These are phyloP conservation scores for Mortierella sp. DNA, from an alignment of 371 early-diverging fungal species.

Conservation along the genomic window DNA sequence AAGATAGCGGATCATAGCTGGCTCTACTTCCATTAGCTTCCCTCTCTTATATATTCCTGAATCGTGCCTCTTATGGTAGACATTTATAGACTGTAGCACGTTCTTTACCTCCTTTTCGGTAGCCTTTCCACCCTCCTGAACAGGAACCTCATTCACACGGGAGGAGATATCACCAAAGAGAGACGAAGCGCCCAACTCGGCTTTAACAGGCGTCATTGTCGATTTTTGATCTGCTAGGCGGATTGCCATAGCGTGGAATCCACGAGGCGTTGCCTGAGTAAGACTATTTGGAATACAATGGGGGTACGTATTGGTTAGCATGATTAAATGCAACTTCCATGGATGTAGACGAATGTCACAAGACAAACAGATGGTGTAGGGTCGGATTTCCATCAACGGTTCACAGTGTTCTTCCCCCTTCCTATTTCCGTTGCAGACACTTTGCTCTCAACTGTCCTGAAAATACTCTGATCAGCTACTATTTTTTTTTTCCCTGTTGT, in stretches of 20 bases:
- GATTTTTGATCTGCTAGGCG: slow-evolving; percentile 41
- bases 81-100: not conserved
- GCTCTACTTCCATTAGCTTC: not conserved
- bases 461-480: not conserved
- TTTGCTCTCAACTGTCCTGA: not conserved
- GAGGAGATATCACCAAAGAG: slow-evolving; percentile 66
- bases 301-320: not conserved
- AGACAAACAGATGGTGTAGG: no score
- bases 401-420: no score
- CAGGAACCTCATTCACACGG: slow-evolving; percentile 58
- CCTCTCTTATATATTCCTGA: not conserved
- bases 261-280: slow-evolving; percentile 36
- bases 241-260: slow-evolving; percentile 41
- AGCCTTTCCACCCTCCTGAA: slow-evolving; percentile 56
- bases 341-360: no score
- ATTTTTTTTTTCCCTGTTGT: not conserved
- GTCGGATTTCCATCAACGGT: no score
- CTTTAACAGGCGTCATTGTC: slow-evolving; percentile 47
- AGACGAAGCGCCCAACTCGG: slow-evolving; percentile 69
- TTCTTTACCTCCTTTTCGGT: slow-evolving; percentile 61
- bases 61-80: not conserved
- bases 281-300: slow-evolving; percentile 15
- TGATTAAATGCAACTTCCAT: not conserved
- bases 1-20: not conserved
- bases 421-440: no score